Conservation (phyloP, 2,329 filamentous ascomycete genomes). For the Penicillium thymicola region DNA sequence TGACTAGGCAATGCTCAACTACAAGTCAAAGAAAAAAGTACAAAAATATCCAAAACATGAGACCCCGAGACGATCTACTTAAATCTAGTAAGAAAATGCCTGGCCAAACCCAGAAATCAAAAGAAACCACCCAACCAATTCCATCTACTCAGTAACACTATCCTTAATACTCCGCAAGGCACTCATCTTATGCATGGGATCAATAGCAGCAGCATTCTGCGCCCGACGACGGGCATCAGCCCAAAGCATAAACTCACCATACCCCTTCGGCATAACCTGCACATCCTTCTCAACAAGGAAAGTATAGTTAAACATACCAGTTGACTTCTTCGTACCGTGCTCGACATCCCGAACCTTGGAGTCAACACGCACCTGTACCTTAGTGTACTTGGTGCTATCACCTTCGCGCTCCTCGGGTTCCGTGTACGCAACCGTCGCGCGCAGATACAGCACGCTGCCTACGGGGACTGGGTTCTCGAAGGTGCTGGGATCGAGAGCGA, state of each 20-base stretch:
- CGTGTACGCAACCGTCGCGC: conserved; percentile 68
- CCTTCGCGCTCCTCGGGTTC: conserved; percentile 54
- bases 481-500: conserved; percentile 69
- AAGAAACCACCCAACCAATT: background rate
- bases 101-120: background rate
- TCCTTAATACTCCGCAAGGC: conserved; percentile 34
- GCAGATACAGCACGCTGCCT: conserved; percentile 71
- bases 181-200: conserved; percentile 34
- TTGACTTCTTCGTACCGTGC: conserved; percentile 64
- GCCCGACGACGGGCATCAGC: conserved; percentile 59
- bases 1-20: background rate
- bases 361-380: conserved; percentile 68
- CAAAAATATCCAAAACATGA: background rate
- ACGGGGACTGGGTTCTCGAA: conserved; percentile 74
- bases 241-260: conserved; percentile 64
- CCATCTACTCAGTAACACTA: conserved; percentile 39
- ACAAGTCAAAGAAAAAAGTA: background rate
- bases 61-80: background rate
- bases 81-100: background rate
- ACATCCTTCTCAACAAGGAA: conserved; percentile 64
- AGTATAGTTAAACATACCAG: conserved; percentile 74
- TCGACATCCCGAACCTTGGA: conserved; percentile 70
- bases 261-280: conserved; percentile 63
- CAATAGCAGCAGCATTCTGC: conserved; percentile 49
- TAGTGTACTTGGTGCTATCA: conserved; percentile 52